A percentile compares a stretch with the other conserved stretches of the same genome.
Evolutionary conservation across 2,329 filamentous ascomycete genomes (phyloP).

Genomic region (Clonostachys sp.): DNA sequence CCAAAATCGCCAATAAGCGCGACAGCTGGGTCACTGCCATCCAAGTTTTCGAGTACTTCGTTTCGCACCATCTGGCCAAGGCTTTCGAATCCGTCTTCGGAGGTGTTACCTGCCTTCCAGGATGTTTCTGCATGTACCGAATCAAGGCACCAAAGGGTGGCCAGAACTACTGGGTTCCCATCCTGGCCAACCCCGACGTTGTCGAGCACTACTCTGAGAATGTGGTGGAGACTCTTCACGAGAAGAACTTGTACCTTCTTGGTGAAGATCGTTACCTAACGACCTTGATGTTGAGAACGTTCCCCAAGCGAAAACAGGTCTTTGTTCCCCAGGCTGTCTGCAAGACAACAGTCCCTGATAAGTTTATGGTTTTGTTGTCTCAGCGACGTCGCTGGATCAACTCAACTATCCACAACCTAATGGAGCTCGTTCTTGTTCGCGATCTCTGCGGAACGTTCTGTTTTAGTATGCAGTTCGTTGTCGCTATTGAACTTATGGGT

Average conservation of each 20-base stretch:
- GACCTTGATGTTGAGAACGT: slow-evolving; percentile 96
- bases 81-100: slow-evolving; percentile 98
- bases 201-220: slow-evolving; percentile 99
- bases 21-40: slow-evolving; percentile 95
- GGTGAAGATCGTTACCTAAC: slow-evolving; percentile 95
- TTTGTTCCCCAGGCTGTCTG: slow-evolving; percentile 98
- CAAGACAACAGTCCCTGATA: slow-evolving; percentile 94
- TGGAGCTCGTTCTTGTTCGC: slow-evolving; percentile 92
- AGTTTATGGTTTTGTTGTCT: slow-evolving; percentile 87
- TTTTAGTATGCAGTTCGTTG: slow-evolving; percentile 99
- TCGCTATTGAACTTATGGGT: slow-evolving; percentile 91
- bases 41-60: slow-evolving; percentile 99
- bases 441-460: slow-evolving; percentile 98
- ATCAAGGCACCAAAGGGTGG: slow-evolving; percentile 98
- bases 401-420: slow-evolving; percentile 96
- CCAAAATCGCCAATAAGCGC: slow-evolving; percentile 98
- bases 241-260: slow-evolving; percentile 89
- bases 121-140: slow-evolving; percentile 99
- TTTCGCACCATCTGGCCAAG: slow-evolving; percentile 95
- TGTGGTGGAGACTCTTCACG: slow-evolving; percentile 95
- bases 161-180: slow-evolving; percentile 99
- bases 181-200: slow-evolving; percentile 95
- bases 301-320: slow-evolving; percentile 97
- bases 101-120: slow-evolving; percentile 96
- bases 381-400: slow-evolving; percentile 99